Conservation (phyloP, 169 alveolate genomes). For the Fabrea salina region DNA sequence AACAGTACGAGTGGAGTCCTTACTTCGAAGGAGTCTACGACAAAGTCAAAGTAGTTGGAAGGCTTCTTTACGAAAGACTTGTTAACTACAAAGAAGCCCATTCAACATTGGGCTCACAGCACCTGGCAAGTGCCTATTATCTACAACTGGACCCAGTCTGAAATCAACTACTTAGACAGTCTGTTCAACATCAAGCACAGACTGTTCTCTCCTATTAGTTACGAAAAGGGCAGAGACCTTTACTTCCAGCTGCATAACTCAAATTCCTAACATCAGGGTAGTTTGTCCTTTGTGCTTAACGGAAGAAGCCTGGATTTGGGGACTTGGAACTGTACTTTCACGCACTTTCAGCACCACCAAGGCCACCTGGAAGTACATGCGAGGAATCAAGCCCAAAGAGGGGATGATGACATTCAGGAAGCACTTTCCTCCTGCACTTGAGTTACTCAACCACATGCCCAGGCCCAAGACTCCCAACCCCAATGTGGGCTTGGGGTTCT, state of each 20-base stretch:
- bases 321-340: neutral
- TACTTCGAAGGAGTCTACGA: neutral
- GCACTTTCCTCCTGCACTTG: too few species aligned
- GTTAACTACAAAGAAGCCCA: neutral
- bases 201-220: neutral
- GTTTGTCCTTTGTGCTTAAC: neutral
- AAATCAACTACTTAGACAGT: neutral
- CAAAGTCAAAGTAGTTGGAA: neutral
- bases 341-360: neutral
- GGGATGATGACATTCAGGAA: neutral
- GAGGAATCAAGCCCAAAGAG: neutral
- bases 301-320: neutral
- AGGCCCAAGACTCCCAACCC: too few species aligned
- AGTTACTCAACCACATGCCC: too few species aligned
- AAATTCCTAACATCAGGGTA: neutral
- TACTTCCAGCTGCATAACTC: neutral
- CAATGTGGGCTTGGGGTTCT: too few species aligned
- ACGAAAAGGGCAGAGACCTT: neutral
- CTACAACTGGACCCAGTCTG: neutral
- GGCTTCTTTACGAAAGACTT: slow-evolving; percentile 4
- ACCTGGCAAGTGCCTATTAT: neutral
- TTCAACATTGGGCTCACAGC: neutral
- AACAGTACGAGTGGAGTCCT: neutral
- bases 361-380: neutral
- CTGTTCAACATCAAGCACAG: neutral